phyloP scores from a whole-genome alignment of 2,329 filamentous ascomycete species.

The Aspergillus floridensis region DNA sequence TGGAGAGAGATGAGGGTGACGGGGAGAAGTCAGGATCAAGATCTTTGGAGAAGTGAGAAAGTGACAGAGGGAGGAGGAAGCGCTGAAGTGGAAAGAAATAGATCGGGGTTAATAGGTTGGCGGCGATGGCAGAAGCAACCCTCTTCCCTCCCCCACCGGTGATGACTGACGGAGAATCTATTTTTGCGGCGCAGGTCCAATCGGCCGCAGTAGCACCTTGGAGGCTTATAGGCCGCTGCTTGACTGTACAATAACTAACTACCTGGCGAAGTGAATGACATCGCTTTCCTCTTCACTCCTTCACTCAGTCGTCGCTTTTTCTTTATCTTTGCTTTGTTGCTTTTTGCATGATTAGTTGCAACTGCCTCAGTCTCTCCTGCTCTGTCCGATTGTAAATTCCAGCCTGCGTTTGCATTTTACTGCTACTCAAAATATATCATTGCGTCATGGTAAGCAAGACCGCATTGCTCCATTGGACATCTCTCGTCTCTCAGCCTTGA shows the following conservation, averaged over 20 bases:
- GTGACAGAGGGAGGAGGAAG: slow-evolving; percentile 11
- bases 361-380: background rate
- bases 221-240: background rate
- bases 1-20: background rate
- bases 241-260: background rate
- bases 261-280: background rate
- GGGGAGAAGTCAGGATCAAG: background rate
- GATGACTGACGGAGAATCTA: slow-evolving; percentile 37
- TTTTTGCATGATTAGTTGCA: background rate
- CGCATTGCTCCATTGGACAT: background rate
- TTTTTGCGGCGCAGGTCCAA: slow-evolving; percentile 33
- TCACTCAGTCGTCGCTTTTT: background rate
- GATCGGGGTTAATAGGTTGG: slow-evolving; percentile 9
- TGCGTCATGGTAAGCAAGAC: slow-evolving; percentile 29
- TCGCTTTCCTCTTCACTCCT: background rate
- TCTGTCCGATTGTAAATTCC: background rate
- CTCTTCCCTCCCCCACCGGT: slow-evolving; percentile 34
- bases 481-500: slow-evolving; percentile 2
- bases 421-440: slow-evolving; percentile 5
- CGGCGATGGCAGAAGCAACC: slow-evolving; percentile 21
- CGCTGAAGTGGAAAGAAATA: slow-evolving; percentile 16
- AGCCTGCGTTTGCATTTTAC: no score
- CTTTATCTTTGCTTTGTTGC: background rate
- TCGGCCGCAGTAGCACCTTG: background rate
- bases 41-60: background rate